Evolutionary conservation across 1,284 basidiomycete species (phyloP).

Genomic region (Exobasidium rhododendri): DNA sequence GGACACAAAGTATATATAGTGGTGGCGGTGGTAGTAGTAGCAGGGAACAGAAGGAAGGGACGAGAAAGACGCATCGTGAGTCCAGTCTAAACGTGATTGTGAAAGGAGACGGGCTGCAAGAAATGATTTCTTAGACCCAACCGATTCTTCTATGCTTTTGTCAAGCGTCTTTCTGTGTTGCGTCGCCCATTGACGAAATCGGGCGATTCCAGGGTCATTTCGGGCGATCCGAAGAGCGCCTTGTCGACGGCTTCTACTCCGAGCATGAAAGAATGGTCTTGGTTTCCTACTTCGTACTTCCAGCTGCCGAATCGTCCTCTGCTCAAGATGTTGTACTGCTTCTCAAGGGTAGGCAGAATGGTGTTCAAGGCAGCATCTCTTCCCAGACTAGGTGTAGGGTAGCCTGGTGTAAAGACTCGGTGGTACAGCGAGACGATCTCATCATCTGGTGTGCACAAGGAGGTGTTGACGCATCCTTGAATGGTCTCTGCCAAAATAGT

Average conservation of each 20-base stretch:
- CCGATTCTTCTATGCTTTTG: too few relatives aligned
- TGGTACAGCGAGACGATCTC: constrained; percentile 61
- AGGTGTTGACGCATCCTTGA: constrained; percentile 59
- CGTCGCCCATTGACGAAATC: constrained; percentile 49
- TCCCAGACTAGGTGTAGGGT: constrained; percentile 59
- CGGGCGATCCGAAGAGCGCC: constrained; percentile 57
- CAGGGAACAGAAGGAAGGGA: too few relatives aligned
- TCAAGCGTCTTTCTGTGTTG: constrained; percentile 18
- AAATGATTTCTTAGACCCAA: too few relatives aligned
- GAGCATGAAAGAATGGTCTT: constrained; percentile 61
- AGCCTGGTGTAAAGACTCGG: constrained; percentile 58
- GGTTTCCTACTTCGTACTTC: constrained; percentile 61
- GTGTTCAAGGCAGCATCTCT: constrained; percentile 58
- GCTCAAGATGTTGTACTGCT: constrained; percentile 57
- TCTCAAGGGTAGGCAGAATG: constrained; percentile 58
- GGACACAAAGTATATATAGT: too few relatives aligned
- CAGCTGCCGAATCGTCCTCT: constrained; percentile 62
- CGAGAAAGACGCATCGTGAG: too few relatives aligned
- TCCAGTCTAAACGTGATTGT: too few relatives aligned
- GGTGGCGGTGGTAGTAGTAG: too few relatives aligned
- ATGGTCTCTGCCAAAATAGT: constrained; percentile 59
- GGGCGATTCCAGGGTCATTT: constrained; percentile 58
- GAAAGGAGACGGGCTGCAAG: too few relatives aligned
- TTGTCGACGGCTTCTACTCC: constrained; percentile 61
- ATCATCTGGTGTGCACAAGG: constrained; percentile 58